A percentile compares a stretch with the other conserved stretches of the same genome.
Evolutionary conservation across 768 basidiomycete species (phyloP).

Genomic region (Psilocybe subaeruginosa): DNA sequence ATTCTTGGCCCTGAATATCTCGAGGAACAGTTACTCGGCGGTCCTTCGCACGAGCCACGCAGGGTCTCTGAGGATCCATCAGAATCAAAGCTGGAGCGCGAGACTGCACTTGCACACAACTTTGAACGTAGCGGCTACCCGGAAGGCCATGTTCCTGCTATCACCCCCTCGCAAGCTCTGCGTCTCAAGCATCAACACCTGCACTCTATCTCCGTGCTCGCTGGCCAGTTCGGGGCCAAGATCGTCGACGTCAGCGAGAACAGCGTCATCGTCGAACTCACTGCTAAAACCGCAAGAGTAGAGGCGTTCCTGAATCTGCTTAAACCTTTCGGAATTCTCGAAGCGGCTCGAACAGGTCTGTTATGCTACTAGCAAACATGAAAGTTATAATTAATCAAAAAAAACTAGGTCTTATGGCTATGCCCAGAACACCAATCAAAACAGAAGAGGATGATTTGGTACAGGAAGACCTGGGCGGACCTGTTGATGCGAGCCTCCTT

Average conservation of each 20-base stretch:
- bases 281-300: constrained; percentile 89
- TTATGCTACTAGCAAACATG: constrained; percentile 13
- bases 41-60: constrained; percentile 81
- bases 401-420: constrained; percentile 87
- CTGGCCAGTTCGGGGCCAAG: constrained; percentile 88
- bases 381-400: neutral
- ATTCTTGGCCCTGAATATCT: constrained; percentile 97
- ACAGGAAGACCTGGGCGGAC: constrained; percentile 48
- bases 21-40: constrained; percentile 86
- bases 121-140: constrained; percentile 67
- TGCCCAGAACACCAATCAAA: constrained; percentile 93
- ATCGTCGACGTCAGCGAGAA: constrained; percentile 96
- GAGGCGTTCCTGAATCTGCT: constrained; percentile 91
- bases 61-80: constrained; percentile 31
- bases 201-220: constrained; percentile 82
- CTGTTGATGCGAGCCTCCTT: constrained; percentile 89
- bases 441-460: constrained; percentile 60
- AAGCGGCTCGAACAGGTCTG: constrained; percentile 92
- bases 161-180: constrained; percentile 85
- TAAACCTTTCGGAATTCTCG: constrained; percentile 94
- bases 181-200: constrained; percentile 89
- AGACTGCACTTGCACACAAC: constrained; percentile 72
- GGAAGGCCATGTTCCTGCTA: constrained; percentile 37
- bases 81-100: constrained; percentile 64
- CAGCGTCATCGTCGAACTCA: constrained; percentile 92